phyloP scores from a whole-genome alignment of 176 grass and related monocot species.

The Elymus sibiricus region DNA sequence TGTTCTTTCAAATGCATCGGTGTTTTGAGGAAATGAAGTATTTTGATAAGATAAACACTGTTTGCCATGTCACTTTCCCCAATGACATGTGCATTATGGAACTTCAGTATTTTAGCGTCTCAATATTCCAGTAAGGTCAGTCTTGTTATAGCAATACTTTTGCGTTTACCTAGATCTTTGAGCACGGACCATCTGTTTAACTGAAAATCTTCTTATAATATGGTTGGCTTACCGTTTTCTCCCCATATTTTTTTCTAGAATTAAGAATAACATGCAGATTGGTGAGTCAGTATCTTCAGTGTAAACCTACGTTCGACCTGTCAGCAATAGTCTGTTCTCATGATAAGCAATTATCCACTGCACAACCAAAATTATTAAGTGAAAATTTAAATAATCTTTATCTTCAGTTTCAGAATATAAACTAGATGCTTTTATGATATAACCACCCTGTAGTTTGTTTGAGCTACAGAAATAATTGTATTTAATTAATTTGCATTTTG shows the following conservation, averaged over 20 bases:
- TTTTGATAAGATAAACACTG: not conserved
- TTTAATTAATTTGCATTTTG: not conserved
- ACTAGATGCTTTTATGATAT: not conserved
- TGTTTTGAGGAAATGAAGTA: not conserved
- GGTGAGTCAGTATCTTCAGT: not conserved
- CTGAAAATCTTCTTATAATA: not conserved
- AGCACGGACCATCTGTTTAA: not conserved
- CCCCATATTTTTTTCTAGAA: not conserved
- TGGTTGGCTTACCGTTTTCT: not conserved
- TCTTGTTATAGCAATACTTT: not conserved
- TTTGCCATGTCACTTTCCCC: not conserved
- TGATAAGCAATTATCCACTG: not conserved
- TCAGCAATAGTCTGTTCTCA: not conserved
- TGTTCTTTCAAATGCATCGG: not conserved
- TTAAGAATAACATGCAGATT: not conserved
- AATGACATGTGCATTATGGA: not conserved
- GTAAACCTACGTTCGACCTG: not conserved
- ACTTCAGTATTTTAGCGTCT: not conserved
- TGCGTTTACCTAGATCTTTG: slow-evolving; percentile 5
- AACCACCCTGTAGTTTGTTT: not conserved
- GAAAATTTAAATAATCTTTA: not conserved
- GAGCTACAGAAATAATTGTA: not conserved
- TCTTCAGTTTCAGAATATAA: not conserved
- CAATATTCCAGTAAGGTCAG: not conserved
- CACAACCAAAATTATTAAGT: not conserved